Base-by-base conservation (phyloP, 2,329 filamentous ascomycete genomes). In the Colletotrichum aenigma region DNA sequence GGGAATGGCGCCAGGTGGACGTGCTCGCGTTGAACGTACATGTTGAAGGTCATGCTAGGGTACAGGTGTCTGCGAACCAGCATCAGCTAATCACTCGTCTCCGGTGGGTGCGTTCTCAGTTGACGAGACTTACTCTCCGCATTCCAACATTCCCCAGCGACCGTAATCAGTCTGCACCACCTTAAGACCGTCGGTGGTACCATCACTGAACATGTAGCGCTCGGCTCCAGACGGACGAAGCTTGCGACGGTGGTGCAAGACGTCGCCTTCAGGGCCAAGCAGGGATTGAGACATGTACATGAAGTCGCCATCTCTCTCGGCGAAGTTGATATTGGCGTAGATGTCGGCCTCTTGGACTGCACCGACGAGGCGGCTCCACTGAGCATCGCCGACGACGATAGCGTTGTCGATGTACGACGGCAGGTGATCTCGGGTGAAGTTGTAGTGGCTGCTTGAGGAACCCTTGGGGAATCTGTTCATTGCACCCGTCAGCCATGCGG, bases 221-320 rank as follows among this genome's bases (percentile, higher is more conserved):
- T 90, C 89, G 82, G 90, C 86, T 67, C 90, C 88, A 0, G 88
- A 90, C 0, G 88, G 85, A 77, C 90, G 89, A 76, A 90, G 82
- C 81, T 91, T 90, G 26, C 87, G 84, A 3, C 87, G 85, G 52
- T 85, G 81, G 7, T 83, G 78, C 8, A 83, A 65, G 7, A 89
- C 52, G 18, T 86, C 81, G 1, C 88, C 88, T 32, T 83, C 77
- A 0, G 83, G 79, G 1, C 80, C 83, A 68, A 90, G 86, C 13
- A 89, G 82, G 4, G 83, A 83, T 77, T 89, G 88, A 0, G 87
- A 81, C 36, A 89, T 87, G 81, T 89, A 89, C 8, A 88, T 77
- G 7, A 82, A 84, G 36, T 84, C 74, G 3, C 80, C 81, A 6
- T 80, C 79, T 36, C 79, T 81, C 78, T 89, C 87, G 0, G 85